phyloP scores from a whole-genome alignment of 106 monocot genomes.

The Platanthera zijinensis region DNA sequence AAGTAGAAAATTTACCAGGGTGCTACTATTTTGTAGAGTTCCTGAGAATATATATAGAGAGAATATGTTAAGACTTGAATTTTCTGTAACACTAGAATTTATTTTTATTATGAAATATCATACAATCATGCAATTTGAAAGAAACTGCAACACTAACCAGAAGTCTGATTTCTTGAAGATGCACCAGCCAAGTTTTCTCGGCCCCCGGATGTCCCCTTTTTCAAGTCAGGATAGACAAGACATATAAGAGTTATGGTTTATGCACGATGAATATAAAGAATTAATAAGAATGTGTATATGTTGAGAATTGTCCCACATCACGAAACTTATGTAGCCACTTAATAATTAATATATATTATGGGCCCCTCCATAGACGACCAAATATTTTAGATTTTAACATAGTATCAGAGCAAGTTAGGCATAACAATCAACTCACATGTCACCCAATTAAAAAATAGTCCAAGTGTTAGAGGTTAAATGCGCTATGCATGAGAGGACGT shows the following conservation, averaged over 20 bases:
- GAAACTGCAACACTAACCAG: constrained; percentile 37
- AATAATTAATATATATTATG: too few species aligned
- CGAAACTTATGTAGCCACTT: too few species aligned
- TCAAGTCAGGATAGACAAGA: not conserved
- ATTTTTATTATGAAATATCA: not conserved
- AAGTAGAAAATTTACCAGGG: constrained; percentile 22
- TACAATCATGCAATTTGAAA: not conserved
- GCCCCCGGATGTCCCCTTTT: constrained; percentile 37
- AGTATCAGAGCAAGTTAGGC: too few species aligned
- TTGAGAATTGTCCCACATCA: too few species aligned
- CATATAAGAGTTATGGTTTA: not conserved
- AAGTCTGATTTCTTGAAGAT: constrained; percentile 21
- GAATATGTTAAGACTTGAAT: not conserved
- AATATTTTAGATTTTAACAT: not conserved
- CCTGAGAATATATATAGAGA: constrained; percentile 17
- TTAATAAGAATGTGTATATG: not conserved
- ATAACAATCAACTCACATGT: too few species aligned
- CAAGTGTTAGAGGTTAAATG: too few species aligned
- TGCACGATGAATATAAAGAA: not conserved
- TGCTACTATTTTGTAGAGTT: constrained; percentile 12
- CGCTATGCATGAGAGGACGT: too few species aligned
- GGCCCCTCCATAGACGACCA: not conserved
- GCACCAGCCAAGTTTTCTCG: constrained; percentile 17
- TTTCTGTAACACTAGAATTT: not conserved
- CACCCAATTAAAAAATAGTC: too few species aligned